These are phyloP conservation scores for Aspergillus haitiensis DNA, from an alignment of 495 filamentous ascomycete genomes.

Conservation along the genomic window DNA sequence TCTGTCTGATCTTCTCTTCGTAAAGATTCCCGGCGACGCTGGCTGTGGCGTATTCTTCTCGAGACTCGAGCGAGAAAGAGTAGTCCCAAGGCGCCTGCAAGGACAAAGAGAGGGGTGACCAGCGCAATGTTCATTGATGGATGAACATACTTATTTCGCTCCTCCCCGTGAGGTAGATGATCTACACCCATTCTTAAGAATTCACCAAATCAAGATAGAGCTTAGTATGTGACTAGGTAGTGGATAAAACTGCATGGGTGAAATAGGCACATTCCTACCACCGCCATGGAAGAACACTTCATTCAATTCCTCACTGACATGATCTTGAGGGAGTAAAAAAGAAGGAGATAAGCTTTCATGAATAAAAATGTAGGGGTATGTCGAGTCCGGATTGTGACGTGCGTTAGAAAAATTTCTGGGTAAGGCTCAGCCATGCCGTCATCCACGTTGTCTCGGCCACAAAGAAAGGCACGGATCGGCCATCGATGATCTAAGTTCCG, in stretches of 20 bases:
- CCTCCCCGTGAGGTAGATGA: conserved; percentile 14
- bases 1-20: conserved; percentile 29
- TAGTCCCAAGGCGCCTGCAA: conserved; percentile 29
- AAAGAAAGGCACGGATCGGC: conserved; percentile 6
- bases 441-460: conserved; percentile 17
- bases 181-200: conserved; percentile 27
- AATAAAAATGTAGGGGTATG: conserved; percentile 2
- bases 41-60: conserved; percentile 33
- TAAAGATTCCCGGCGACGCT: conserved; percentile 26
- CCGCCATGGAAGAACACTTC: neutral
- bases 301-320: neutral
- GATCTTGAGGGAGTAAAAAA: neutral
- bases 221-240: conserved; percentile 4
- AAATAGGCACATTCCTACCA: neutral
- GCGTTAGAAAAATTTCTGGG: neutral
- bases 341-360: too few species aligned
- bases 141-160: conserved; percentile 31
- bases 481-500: neutral
- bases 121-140: conserved; percentile 40
- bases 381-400: conserved; percentile 13
- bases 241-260: conserved; percentile 10
- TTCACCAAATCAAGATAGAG: neutral
- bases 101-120: conserved; percentile 38
- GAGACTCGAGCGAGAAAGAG: conserved; percentile 30
- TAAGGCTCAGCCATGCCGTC: conserved; percentile 23